These are phyloP conservation scores for Glycine soja DNA, from an alignment of 306 rosid genomes.

Conservation along the genomic window DNA sequence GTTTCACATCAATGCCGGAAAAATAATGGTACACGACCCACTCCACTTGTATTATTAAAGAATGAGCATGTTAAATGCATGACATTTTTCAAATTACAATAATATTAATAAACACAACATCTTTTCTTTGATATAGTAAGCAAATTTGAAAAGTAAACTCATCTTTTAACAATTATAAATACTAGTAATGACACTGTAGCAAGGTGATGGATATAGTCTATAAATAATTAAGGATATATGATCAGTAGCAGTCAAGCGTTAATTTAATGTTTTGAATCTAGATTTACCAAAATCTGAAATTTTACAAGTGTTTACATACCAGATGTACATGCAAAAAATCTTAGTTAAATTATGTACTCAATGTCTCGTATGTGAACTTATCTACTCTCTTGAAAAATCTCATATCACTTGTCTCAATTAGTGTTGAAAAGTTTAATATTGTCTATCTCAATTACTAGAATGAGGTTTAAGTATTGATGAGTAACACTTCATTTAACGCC, in stretches of 20 bases:
- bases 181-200: background rate
- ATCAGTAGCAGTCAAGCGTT: background rate
- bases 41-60: no score
- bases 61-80: background rate
- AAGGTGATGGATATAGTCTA: background rate
- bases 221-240: background rate
- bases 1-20: background rate
- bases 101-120: background rate
- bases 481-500: no score
- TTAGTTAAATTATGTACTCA: background rate
- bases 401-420: background rate
- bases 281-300: background rate
- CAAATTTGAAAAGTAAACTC: no score
- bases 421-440: background rate
- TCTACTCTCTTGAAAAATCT: background rate
- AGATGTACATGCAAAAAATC: background rate
- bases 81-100: background rate
- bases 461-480: no score
- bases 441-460: background rate
- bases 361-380: background rate
- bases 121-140: no score
- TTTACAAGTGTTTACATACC: background rate
- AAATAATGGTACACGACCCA: background rate
- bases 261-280: background rate
- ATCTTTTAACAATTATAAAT: no score